Conservation (phyloP, 768 basidiomycete species). For the Collybiopsis confluens region DNA sequence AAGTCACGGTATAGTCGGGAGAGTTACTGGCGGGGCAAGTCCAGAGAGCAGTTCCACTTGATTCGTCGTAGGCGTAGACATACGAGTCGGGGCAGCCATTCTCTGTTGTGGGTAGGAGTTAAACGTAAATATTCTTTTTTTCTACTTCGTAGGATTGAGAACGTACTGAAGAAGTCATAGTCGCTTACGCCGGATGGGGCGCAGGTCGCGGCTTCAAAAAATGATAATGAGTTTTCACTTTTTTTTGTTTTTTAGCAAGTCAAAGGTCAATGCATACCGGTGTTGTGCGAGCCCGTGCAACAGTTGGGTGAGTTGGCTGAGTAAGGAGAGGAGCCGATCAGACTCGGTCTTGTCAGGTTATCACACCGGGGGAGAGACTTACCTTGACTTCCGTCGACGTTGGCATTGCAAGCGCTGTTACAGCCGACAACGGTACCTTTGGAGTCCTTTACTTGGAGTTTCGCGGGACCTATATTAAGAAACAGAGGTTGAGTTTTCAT, state of each 20-base stretch:
- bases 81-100: constrained; percentile 32
- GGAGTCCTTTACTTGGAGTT: constrained; percentile 21
- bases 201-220: constrained; percentile 32
- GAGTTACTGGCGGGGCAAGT: constrained; percentile 26
- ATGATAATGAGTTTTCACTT: too few species aligned
- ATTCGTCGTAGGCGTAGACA: constrained; percentile 43
- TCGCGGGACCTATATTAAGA: constrained; percentile 14
- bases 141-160: too few species aligned
- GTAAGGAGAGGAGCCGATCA: neutral
- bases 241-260: too few species aligned
- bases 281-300: constrained; percentile 22
- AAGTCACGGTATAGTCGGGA: constrained; percentile 32
- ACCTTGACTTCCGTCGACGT: constrained; percentile 30
- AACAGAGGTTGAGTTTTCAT: too few species aligned
- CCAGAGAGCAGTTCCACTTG: constrained; percentile 41
- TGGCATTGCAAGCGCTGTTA: constrained; percentile 37
- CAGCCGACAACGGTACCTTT: constrained; percentile 35
- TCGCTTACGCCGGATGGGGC: constrained; percentile 26
- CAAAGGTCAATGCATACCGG: constrained; percentile 6
- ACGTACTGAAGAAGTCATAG: neutral
- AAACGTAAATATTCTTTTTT: too few species aligned
- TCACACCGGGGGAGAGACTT: constrained; percentile 41
- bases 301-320: constrained; percentile 19
- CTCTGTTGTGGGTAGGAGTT: constrained; percentile 21
- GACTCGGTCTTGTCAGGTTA: constrained; percentile 17